Evolutionary conservation across 176 grass and related monocot species (phyloP), one percentile per base, ranked within the genome.

Genomic region (Rhynchospora breviuscula): DNA sequence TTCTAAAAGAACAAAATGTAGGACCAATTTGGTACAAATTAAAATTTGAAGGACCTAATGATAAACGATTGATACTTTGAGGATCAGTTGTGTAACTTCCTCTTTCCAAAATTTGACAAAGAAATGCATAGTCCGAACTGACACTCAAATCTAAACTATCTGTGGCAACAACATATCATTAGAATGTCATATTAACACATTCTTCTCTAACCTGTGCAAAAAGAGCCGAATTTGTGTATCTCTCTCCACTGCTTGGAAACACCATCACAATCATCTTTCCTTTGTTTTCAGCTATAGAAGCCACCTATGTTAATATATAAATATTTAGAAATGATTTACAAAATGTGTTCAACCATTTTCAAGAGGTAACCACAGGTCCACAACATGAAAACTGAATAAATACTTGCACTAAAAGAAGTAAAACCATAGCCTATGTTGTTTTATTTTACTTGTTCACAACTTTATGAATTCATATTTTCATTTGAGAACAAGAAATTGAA

Each of bases 261-360:
- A 97, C 85, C 59, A 86, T 94, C 66, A 94, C 90, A 8, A 94
- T 85, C 89, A 94, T 93, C 87, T 97, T 94, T 18, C 87, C 90
- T 82, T 84, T 85, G 57, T 86, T 92, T 53, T 97, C 92, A 72
- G 85, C 86, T 88, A 83, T 92, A 78, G 84, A 86, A 59, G 90
- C 95, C 59, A 97, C 66, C 90, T 97, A 59, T 74, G 29, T 77
- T 12, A 10, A 53, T 45, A 49, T 46, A 65, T 2, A 63, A 57
- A 84, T 81, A n/a, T 88, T 54, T 81, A 81, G 58, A 18, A 52
- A 51, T 52, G 15, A 57, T 40, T 80, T 31, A 59, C 22, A 44
- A 40, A 35, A 58, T 56, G 75, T 58, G 49, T 58, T 5, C 51
- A 8, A 58, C 46, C 26, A 53, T 29, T 10, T 67, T 76, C 54